These are phyloP conservation scores for Teunomyces lycoperdinae DNA, from an alignment of 805 yeast genomes.

Conservation along the genomic window DNA sequence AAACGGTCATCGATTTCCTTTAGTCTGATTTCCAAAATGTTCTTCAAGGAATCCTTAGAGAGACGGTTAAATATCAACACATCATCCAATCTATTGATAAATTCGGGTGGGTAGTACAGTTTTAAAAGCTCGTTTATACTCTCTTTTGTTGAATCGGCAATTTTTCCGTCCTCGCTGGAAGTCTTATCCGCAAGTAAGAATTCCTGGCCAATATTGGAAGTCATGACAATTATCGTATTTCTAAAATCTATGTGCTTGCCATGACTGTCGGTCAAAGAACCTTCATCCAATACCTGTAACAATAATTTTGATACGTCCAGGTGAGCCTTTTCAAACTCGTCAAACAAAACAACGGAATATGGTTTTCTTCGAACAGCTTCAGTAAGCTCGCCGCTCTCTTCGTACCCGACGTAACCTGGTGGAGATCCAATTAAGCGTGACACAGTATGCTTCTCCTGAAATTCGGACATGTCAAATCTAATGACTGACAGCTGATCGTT, in stretches of 20 bases:
- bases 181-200: conserved; percentile 64
- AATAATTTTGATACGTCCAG: conserved; percentile 89
- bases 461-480: conserved; percentile 96
- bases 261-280: conserved; percentile 89
- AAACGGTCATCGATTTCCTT: conserved; percentile 78
- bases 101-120: conserved; percentile 85
- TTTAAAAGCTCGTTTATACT: conserved; percentile 69
- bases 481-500: conserved; percentile 84
- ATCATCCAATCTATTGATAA: conserved; percentile 91
- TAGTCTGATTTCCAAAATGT: conserved; percentile 82
- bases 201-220: conserved; percentile 95
- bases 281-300: conserved; percentile 92
- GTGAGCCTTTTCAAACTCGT: conserved; percentile 97
- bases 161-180: conserved; percentile 58
- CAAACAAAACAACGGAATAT: conserved; percentile 87
- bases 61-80: conserved; percentile 90
- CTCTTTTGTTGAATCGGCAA: conserved; percentile 50
- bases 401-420: conserved; percentile 96
- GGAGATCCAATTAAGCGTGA: conserved; percentile 95
- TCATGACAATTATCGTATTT: conserved; percentile 93
- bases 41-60: conserved; percentile 68
- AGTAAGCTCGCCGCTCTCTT: conserved; percentile 92
- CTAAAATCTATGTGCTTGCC: conserved; percentile 93
- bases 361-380: conserved; percentile 96
- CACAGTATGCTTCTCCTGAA: conserved; percentile 90